phyloP scores from a whole-genome alignment of 2,329 filamentous ascomycete species.

The Trichothecium sympodiale region DNA sequence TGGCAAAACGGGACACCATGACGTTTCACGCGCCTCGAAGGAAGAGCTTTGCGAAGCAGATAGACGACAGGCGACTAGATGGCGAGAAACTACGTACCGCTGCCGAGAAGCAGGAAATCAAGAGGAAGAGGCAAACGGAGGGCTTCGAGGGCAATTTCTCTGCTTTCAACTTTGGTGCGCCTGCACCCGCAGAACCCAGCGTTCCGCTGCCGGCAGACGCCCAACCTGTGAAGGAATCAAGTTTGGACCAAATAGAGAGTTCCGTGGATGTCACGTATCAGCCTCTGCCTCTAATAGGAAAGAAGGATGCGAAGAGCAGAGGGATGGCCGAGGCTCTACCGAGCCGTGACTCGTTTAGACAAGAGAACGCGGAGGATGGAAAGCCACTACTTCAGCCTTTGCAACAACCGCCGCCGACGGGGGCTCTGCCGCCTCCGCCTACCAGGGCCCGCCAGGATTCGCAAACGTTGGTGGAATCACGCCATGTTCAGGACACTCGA shows the following conservation, averaged over 20 bases:
- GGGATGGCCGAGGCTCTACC: slow-evolving; percentile 3
- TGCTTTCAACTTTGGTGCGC: slow-evolving; percentile 25
- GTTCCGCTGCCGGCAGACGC: slow-evolving; percentile 2
- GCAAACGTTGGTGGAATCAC: too few species aligned
- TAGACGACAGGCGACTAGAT: slow-evolving; percentile 20
- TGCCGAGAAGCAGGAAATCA: slow-evolving; percentile 8
- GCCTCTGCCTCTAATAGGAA: neutral
- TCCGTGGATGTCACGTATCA: neutral
- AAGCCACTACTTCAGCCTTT: too few species aligned
- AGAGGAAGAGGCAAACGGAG: slow-evolving; percentile 13
- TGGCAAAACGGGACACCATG: slow-evolving; percentile 39
- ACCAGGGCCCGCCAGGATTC: too few species aligned
- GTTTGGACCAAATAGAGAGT: neutral
- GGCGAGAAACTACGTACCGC: slow-evolving; percentile 5
- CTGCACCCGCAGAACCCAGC: neutral
- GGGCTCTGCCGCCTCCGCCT: too few species aligned
- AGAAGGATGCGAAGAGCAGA: slow-evolving; percentile 2
- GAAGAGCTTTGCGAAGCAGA: slow-evolving; percentile 36
- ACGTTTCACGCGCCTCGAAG: slow-evolving; percentile 32
- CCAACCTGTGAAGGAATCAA: neutral
- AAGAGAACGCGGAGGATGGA: too few species aligned
- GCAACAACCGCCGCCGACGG: too few species aligned
- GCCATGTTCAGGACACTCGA: neutral
- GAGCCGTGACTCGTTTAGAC: too few species aligned
- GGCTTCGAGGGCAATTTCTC: slow-evolving; percentile 26